Evolutionary conservation across 179 eudicot genomes (phyloP).

Genomic region (Gypsophila paniculata): DNA sequence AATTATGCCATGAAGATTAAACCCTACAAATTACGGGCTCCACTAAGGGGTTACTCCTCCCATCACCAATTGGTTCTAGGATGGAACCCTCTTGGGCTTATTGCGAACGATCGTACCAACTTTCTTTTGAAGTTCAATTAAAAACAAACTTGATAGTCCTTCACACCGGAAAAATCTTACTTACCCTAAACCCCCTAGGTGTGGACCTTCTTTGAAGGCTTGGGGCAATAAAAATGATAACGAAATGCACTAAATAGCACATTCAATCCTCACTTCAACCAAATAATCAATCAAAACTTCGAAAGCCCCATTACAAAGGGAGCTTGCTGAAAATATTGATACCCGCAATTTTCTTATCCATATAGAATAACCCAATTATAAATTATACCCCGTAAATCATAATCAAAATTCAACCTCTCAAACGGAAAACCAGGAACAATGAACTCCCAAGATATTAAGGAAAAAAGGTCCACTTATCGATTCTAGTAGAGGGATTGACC

Average conservation of each 20-base stretch:
- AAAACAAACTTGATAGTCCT: neutral
- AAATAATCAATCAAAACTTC: neutral
- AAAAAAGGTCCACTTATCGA: neutral
- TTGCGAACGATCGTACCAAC: too few species aligned
- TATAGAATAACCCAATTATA: neutral
- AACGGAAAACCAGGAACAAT: neutral
- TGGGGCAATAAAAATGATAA: neutral
- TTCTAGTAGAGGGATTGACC: neutral
- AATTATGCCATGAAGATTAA: too few species aligned
- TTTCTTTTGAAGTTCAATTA: neutral
- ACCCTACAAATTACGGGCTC: too few species aligned
- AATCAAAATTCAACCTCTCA: neutral
- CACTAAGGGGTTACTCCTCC: too few species aligned
- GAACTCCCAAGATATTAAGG: neutral
- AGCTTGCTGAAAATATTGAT: neutral
- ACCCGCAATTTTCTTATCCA: neutral
- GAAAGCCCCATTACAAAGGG: neutral
- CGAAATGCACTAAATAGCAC: neutral
- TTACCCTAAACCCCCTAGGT: neutral
- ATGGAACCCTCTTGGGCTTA: too few species aligned
- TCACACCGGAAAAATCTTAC: neutral
- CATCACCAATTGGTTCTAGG: too few species aligned
- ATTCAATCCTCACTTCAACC: neutral
- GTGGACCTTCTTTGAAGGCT: neutral
- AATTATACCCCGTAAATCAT: neutral